phyloP scores from a whole-genome alignment of 345 rosid species.

The Clarkia xantiana region DNA sequence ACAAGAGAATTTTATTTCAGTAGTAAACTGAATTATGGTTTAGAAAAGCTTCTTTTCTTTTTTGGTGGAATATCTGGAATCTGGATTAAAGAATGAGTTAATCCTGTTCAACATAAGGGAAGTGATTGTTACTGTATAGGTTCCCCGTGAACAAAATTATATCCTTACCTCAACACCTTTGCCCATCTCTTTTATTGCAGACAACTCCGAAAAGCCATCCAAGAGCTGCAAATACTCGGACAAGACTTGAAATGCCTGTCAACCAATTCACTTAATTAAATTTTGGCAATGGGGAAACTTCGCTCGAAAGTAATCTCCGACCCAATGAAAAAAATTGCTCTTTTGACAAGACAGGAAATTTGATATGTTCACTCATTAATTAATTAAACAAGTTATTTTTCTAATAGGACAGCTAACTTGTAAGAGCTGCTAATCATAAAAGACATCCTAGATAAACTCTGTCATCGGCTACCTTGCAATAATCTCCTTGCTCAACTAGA shows the following conservation, averaged over 20 bases:
- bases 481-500: slow-evolving; percentile 82
- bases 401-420: neutral
- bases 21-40: no score
- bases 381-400: no score
- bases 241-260: slow-evolving; percentile 92
- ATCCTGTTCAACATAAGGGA: neutral
- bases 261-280: slow-evolving; percentile 7
- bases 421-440: neutral
- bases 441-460: slow-evolving; percentile 4
- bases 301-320: no score
- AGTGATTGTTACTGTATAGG: neutral
- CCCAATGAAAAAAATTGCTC: no score
- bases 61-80: neutral
- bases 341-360: no score
- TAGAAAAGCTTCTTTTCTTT: no score
- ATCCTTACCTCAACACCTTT: slow-evolving; percentile 82
- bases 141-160: slow-evolving; percentile 4
- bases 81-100: neutral
- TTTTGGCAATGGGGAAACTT: no score
- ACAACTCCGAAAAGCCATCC: slow-evolving; percentile 74
- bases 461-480: slow-evolving; percentile 61
- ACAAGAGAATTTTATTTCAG: no score
- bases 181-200: slow-evolving; percentile 89
- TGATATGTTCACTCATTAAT: no score
- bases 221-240: slow-evolving; percentile 92